A percentile compares a stretch with the other conserved stretches of the same genome.
Evolutionary conservation across 2,329 filamentous ascomycete species (phyloP).

Genomic region (Aspergillus thermomutatus): DNA sequence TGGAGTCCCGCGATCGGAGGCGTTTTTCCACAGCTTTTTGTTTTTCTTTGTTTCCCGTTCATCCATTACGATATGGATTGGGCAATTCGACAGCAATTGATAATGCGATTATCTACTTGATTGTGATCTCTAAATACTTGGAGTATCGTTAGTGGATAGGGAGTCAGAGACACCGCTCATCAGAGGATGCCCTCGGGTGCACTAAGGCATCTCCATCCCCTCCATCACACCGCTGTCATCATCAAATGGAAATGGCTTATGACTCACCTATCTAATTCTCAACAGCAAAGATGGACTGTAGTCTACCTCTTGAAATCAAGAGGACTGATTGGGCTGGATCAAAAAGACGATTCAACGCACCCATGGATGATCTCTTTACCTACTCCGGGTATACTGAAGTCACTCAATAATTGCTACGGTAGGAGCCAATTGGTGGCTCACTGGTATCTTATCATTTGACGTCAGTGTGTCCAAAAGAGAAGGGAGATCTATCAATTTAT

Average conservation of each 20-base stretch:
- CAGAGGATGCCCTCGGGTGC: too few species aligned
- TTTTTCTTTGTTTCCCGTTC: background rate
- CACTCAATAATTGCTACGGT: too few species aligned
- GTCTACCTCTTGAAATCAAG: background rate
- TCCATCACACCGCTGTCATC: background rate
- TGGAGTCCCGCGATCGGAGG: constrained; percentile 17
- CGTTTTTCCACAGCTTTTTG: background rate
- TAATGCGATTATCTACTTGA: background rate
- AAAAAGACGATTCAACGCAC: background rate
- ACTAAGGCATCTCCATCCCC: too few species aligned
- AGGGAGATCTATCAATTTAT: background rate
- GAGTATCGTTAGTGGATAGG: background rate
- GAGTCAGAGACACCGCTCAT: too few species aligned
- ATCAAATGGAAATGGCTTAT: background rate
- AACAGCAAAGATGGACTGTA: background rate
- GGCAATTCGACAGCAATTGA: background rate
- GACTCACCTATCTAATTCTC: background rate
- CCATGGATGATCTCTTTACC: too few species aligned
- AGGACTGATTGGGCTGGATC: background rate
- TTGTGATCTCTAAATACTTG: background rate
- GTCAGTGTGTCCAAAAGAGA: background rate
- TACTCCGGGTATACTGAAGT: too few species aligned
- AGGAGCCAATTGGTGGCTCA: background rate
- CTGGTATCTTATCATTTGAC: background rate
- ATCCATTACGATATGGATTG: background rate